Evolutionary conservation across 441 rosid genomes (phyloP), one percentile per base, ranked within the genome.

Genomic region (Corymbia calophylla): DNA sequence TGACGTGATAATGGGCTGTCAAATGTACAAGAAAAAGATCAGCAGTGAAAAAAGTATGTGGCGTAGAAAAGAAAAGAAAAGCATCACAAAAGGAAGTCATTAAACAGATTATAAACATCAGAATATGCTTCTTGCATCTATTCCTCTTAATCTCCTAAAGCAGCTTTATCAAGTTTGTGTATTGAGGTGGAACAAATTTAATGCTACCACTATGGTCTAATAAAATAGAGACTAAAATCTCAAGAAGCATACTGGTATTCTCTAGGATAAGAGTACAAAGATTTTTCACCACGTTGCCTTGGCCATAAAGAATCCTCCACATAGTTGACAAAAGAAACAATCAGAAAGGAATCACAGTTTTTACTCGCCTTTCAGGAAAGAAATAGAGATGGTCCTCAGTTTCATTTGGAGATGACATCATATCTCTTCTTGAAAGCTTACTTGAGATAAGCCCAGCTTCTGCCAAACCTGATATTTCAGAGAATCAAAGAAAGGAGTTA

Each of bases 361-460:
- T 88, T 54, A 89, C 89, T 88, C 92, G 96, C 99, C 97, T 95
- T 93, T 96, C 99, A 88, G 99, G 99, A 87, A 90, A 94, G 93
- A 96, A 98, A 88, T 56, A 92, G 90, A 93, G 89, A 84, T 90
- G 95, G 87, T 93, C 91, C 88, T 91, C 92, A 84, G 92, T 92
- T 86, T 95, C 93, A 86, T 91, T 90, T 16, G 86, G 88, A 56
- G 93, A 89, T 90, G 93, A 92, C 82, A 93, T 91, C 93, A 94
- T 90, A 94, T 95, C 96, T 90, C 87, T 91, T 90, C 93, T 94
- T 88, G 98, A 98, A 91, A 98, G 97, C 93, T 94, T 98, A 94
- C 99, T 98, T 88, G 99, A 93, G 92, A 98, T 96, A 88, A 98
- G 96, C 68, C 99, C 99, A 56, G 99, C 98, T 93, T 98, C 99